Conservation (phyloP, 441 rosid species). For the Geranium incanum region DNA sequence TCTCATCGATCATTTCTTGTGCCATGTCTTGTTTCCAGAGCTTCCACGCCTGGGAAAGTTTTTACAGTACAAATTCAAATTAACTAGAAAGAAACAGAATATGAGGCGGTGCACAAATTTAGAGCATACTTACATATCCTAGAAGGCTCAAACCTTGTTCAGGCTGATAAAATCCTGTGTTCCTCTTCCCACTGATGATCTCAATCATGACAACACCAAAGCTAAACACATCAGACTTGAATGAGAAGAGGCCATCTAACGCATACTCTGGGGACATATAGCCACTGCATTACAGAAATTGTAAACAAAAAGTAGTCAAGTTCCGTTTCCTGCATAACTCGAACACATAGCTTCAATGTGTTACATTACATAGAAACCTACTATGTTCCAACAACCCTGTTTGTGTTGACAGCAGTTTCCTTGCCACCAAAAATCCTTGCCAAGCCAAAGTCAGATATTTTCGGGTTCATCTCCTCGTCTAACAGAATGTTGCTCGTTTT, state of each 20-base stretch:
- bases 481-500: conserved; percentile 40
- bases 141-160: conserved; percentile 40
- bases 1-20: conserved; percentile 33
- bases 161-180: conserved; percentile 38
- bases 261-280: conserved; percentile 72
- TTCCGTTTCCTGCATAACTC: neutral
- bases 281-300: conserved; percentile 33
- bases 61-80: neutral
- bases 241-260: conserved; percentile 52
- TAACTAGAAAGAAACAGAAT: neutral
- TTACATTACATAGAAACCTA: conserved; percentile 23
- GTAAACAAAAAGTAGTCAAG: neutral
- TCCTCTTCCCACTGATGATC: conserved; percentile 47
- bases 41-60: conserved; percentile 45
- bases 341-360: neutral
- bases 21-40: conserved; percentile 41
- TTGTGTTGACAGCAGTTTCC: conserved; percentile 46
- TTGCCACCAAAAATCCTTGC: conserved; percentile 52
- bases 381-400: conserved; percentile 61
- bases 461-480: conserved; percentile 45
- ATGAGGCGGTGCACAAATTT: neutral
- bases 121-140: conserved; percentile 37
- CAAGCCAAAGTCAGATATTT: conserved; percentile 45
- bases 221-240: conserved; percentile 63
- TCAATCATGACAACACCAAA: conserved; percentile 66